Conservation (phyloP, 371 early-diverging fungal species). For the Zychaea mexicana region DNA sequence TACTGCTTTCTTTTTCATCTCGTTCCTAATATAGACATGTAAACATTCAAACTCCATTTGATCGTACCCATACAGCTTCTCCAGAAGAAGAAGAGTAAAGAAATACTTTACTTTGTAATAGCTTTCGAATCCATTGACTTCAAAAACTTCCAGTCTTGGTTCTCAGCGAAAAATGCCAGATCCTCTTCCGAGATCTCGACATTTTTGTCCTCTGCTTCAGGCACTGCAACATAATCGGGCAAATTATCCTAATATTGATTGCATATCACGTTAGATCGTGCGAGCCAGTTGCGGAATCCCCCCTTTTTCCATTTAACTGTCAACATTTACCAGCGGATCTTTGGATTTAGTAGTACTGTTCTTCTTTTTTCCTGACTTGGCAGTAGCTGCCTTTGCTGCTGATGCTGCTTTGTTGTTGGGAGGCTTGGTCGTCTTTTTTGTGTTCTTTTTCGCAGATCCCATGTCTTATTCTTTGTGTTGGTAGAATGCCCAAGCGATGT, state of each 20-base stretch:
- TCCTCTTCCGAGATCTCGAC: constrained; percentile 67
- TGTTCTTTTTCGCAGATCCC: constrained; percentile 1
- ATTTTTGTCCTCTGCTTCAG: constrained; percentile 37
- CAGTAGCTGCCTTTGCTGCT: neutral
- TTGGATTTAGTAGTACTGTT: constrained; percentile 1
- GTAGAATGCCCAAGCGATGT: too few relatives aligned
- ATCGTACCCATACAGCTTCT: neutral
- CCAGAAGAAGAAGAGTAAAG: neutral
- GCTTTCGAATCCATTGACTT: constrained; percentile 33
- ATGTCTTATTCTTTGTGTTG: neutral
- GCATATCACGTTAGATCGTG: neutral
- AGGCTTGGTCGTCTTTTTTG: constrained; percentile 3
- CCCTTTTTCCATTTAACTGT: neutral
- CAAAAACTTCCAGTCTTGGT: constrained; percentile 28
- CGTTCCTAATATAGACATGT: constrained; percentile 4
- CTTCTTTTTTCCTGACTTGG: neutral
- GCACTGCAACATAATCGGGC: constrained; percentile 12
- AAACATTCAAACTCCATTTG: neutral
- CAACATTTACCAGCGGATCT: constrained; percentile 2
- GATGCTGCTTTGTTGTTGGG: neutral
- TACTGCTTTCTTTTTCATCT: neutral
- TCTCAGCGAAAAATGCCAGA: constrained; percentile 52
- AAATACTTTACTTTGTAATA: constrained; percentile 32
- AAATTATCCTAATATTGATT: neutral
- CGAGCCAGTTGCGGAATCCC: too few relatives aligned